phyloP scores from a whole-genome alignment of 805 yeast genomes.

The Saturnispora ahearnii region DNA sequence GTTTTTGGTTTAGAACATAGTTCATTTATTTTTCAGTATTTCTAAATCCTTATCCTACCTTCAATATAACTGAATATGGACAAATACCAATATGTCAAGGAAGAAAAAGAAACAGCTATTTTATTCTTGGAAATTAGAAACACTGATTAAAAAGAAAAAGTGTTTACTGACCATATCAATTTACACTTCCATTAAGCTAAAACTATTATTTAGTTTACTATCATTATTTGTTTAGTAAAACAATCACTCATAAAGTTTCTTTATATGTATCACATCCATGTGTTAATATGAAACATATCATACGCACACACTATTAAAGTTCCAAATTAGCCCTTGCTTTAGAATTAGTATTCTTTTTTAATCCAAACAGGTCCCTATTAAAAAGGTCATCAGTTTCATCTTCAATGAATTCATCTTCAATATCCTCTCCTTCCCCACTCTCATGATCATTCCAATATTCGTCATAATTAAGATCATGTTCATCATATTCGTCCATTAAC shows the following conservation, averaged over 20 bases:
- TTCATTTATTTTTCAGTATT: no score
- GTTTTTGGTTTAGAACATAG: no score
- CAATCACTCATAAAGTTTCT: not conserved
- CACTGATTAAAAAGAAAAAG: no score
- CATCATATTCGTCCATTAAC: conserved; percentile 10
- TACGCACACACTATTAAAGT: not conserved
- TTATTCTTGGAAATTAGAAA: no score
- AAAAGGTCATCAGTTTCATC: conserved; percentile 33
- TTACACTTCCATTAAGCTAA: no score
- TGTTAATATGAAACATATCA: not conserved
- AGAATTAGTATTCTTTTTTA: conserved; percentile 18
- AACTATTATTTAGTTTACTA: no score
- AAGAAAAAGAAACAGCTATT: no score
- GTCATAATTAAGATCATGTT: conserved; percentile 7
- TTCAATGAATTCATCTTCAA: conserved; percentile 12
- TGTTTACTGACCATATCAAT: no score
- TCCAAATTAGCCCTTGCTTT: conserved; percentile 40
- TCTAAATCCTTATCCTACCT: no score
- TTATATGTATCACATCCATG: not conserved
- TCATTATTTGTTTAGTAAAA: no score
- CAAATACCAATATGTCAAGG: no score
- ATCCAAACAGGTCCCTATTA: conserved; percentile 30
- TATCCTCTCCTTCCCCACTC: conserved; percentile 7
- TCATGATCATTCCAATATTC: not conserved
- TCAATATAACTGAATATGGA: no score